Percentiles rank a stretch among this genome's conserved stretches.
Conservation (phyloP, 805 yeast species). For the Torulaspora delbrueckii region DNA sequence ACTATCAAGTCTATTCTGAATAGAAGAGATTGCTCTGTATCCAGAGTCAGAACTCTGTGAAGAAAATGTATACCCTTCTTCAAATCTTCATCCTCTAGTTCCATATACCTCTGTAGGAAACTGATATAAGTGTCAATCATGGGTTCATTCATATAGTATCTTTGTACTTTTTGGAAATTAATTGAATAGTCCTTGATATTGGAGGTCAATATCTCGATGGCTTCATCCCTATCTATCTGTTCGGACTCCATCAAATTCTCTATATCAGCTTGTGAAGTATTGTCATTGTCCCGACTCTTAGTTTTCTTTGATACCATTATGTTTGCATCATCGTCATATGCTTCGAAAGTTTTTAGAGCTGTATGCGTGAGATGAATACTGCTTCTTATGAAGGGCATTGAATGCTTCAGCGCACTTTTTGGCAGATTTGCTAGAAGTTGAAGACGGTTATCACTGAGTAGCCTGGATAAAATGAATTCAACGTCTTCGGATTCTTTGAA, state of each 20-base stretch:
- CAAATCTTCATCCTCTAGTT: slow-evolving; percentile 55
- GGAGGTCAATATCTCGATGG: slow-evolving; percentile 27
- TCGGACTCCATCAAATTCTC: slow-evolving; percentile 36
- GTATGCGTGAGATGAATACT: slow-evolving; percentile 62
- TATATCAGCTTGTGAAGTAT: slow-evolving; percentile 31
- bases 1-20: slow-evolving; percentile 72
- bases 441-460: slow-evolving; percentile 63
- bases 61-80: slow-evolving; percentile 64
- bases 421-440: slow-evolving; percentile 56
- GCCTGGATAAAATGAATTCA: slow-evolving; percentile 53
- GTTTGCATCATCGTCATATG: slow-evolving; percentile 50
- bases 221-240: slow-evolving; percentile 32
- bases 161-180: slow-evolving; percentile 23
- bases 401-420: slow-evolving; percentile 55
- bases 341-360: slow-evolving; percentile 62
- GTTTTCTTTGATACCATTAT: slow-evolving; percentile 46
- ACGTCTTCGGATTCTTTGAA: slow-evolving; percentile 41
- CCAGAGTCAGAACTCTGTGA: slow-evolving; percentile 61
- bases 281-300: slow-evolving; percentile 27
- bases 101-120: slow-evolving; percentile 55
- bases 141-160: slow-evolving; percentile 39
- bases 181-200: slow-evolving; percentile 11
- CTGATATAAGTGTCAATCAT: slow-evolving; percentile 63
- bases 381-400: slow-evolving; percentile 56
- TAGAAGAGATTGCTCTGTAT: slow-evolving; percentile 52